These are phyloP conservation scores for Acanthamoeba castellanii DNA, from an alignment of 208 protist genomes.

Conservation along the genomic window DNA sequence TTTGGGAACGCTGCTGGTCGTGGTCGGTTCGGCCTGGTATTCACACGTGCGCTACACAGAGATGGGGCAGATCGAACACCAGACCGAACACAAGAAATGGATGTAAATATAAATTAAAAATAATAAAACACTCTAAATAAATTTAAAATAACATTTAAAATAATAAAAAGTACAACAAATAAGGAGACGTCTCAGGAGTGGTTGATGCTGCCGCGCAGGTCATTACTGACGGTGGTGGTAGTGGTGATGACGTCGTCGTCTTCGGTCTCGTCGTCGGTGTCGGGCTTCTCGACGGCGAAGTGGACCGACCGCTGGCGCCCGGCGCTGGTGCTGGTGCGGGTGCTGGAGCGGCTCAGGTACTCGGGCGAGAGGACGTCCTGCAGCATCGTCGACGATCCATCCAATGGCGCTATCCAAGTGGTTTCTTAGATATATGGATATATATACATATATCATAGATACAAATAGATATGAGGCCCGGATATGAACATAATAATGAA, in stretches of 20 bases:
- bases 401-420: background rate
- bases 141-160: background rate
- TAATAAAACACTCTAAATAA: no score
- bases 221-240: background rate
- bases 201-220: background rate
- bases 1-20: conserved; percentile 73
- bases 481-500: no score
- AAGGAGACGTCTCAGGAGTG: background rate
- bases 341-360: background rate
- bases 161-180: no score
- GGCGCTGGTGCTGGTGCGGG: background rate
- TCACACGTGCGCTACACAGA: conserved; percentile 68
- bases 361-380: background rate
- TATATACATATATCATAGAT: background rate
- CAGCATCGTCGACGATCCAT: background rate
- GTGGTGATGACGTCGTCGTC: background rate
- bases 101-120: background rate
- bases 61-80: conserved; percentile 67
- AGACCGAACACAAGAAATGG: background rate
- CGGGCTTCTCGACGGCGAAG: background rate
- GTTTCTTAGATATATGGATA: background rate
- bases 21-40: conserved; percentile 75
- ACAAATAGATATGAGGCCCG: no score
- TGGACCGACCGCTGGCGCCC: background rate
- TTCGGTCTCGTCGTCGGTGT: background rate